These are phyloP conservation scores for Entomophthora muscae DNA, from an alignment of 371 early-diverging fungal genomes.

Conservation along the genomic window DNA sequence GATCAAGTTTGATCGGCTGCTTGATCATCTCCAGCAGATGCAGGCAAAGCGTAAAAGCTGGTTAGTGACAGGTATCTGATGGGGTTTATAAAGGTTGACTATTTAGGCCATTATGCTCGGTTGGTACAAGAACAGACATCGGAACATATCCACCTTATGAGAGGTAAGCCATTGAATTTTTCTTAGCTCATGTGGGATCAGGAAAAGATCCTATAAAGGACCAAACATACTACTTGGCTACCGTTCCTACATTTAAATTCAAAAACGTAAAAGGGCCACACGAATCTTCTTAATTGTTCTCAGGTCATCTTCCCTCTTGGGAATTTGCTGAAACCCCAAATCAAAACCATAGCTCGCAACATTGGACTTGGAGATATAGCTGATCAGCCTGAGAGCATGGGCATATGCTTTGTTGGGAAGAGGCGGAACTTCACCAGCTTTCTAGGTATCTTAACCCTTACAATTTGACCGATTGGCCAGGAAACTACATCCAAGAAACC, in stretches of 20 bases:
- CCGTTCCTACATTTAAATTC: slow-evolving; percentile 27
- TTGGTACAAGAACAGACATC: slow-evolving; percentile 12
- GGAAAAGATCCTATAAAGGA: slow-evolving; percentile 64
- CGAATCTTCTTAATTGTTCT: too few relatives aligned
- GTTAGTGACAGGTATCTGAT: not conserved
- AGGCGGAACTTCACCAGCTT: slow-evolving; percentile 57
- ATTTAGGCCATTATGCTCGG: slow-evolving; percentile 76
- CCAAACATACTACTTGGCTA: slow-evolving; percentile 83
- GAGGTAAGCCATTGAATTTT: slow-evolving; percentile 4
- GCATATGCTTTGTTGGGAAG: slow-evolving; percentile 90
- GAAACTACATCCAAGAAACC: not conserved
- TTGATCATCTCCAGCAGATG: slow-evolving; percentile 17
- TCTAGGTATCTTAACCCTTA: slow-evolving; percentile 27
- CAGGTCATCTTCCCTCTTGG: slow-evolving; percentile 77
- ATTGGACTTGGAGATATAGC: slow-evolving; percentile 30
- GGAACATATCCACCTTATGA: slow-evolving; percentile 10
- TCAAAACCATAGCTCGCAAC: slow-evolving; percentile 45
- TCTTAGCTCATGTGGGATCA: not conserved
- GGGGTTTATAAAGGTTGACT: not conserved
- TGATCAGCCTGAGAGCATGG: slow-evolving; percentile 78
- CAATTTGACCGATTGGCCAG: not conserved
- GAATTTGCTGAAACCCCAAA: slow-evolving; percentile 40
- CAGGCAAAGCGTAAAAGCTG: slow-evolving; percentile 6
- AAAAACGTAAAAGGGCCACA: slow-evolving; percentile 13
- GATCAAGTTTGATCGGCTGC: slow-evolving; percentile 80